phyloP scores from a whole-genome alignment of 345 rosid genomes.

The Streptanthus diversifolius region DNA sequence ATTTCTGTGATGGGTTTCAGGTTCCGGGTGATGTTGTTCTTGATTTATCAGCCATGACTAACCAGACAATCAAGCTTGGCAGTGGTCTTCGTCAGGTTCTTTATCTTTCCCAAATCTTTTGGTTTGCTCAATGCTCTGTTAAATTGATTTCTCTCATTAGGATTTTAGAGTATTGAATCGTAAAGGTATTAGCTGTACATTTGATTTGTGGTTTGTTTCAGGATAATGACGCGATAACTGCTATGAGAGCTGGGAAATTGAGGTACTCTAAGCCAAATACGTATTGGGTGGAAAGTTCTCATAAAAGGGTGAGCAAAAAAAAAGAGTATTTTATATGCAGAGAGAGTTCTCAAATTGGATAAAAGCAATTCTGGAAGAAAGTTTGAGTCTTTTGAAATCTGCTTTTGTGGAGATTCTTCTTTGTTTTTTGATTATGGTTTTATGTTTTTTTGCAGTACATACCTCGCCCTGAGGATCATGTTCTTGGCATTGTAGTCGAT shows the following conservation, averaged over 20 bases:
- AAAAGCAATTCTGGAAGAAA: no score
- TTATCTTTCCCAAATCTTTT: not conserved
- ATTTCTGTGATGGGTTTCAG: conserved; percentile 31
- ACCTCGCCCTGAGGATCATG: no score
- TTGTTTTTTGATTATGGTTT: no score
- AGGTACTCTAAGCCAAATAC: conserved; percentile 53
- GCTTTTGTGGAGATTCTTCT: no score
- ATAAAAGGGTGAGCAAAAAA: conserved; percentile 57
- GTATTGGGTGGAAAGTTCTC: conserved; percentile 54
- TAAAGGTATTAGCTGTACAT: not conserved
- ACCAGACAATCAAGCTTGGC: conserved; percentile 79
- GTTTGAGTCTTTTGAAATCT: no score
- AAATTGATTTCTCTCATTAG: no score
- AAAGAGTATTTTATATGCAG: no score
- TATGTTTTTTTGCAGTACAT: no score
- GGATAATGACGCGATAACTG: conserved; percentile 67
- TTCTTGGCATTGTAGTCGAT: no score
- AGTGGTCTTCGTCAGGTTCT: conserved; percentile 80
- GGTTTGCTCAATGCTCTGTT: no score
- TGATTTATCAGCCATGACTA: conserved; percentile 61
- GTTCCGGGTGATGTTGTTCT: conserved; percentile 83
- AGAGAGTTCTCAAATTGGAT: no score
- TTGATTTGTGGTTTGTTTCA: conserved; percentile 18
- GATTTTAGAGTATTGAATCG: no score
- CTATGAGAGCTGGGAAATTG: conserved; percentile 66